Evolutionary conservation across 208 protist genomes (phyloP), one percentile per base, ranked within the genome.

Genomic region (Endotrypanum monterogeii): DNA sequence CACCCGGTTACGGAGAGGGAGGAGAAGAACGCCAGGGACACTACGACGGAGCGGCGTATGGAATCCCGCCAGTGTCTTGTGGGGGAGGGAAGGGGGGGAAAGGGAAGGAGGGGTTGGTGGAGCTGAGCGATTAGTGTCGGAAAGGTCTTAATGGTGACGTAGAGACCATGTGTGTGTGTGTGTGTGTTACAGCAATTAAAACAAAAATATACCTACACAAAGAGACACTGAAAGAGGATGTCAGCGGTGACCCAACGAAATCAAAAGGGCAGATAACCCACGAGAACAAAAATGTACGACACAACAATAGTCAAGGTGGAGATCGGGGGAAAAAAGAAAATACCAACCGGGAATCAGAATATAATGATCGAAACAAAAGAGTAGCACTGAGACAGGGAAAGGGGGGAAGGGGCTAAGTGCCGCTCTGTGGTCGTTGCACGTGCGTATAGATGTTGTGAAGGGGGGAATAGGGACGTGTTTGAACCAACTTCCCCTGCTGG

Each of bases 251-350:
- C 60, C 25, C 55, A 51, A 20, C 6, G 55, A 8, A 79, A 28
- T 30, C 18, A 69, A 41, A 46, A 54, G 44, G 12, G 23, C 1
- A 62, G 55, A n/a, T n/a, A n/a, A n/a, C n/a, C n/a, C n/a, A n/a
- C 63, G 28, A 41, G 63, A 74, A 71, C 20, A 44, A 67, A 71
- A 61, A 70, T 23, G 60, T 37, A 1, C 20, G 20, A 48, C 44
- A 48, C 0, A 11, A 48, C 44, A 11, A 48, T 48, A 11, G 44
- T 48, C 44, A 70, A 75, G 8, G 3, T 35, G 16, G 57, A 71
- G 37, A 70, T 46, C 37, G 37, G 12, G 61, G 23, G 44, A 1
- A 48, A 48, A 9, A 46, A 11, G 44, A 48, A 11, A 48, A 48
- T 11, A 48, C 5, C 44, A 48, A 48, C 44, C 12, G 44, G 44